phyloP scores from a whole-genome alignment of 148 eudicot species.

The Arbutus unedo region DNA sequence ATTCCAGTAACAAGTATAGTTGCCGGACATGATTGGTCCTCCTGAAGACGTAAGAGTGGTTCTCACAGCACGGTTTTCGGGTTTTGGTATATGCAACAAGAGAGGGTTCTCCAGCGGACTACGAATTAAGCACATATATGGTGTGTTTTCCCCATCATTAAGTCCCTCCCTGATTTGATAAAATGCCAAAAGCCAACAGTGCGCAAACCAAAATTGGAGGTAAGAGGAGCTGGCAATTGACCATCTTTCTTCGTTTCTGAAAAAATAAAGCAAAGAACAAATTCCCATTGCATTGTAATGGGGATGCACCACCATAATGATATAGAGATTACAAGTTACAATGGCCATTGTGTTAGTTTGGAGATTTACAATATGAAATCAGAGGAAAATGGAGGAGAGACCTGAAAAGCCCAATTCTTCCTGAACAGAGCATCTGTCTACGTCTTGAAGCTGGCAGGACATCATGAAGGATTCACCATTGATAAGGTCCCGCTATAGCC shows the following conservation, averaged over 20 bases:
- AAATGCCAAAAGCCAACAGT: constrained; percentile 43
- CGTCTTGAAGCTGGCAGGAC: constrained; percentile 56
- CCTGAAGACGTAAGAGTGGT: constrained; percentile 30
- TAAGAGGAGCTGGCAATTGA: constrained; percentile 48
- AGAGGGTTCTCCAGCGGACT: constrained; percentile 76
- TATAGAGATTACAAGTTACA: too few species aligned
- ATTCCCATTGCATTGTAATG: too few species aligned
- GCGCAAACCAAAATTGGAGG: constrained; percentile 66
- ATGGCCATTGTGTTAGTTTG: too few species aligned
- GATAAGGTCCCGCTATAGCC: neutral
- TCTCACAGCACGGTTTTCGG: constrained; percentile 63
- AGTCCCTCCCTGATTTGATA: neutral
- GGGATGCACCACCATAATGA: too few species aligned
- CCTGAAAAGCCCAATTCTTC: constrained; percentile 75
- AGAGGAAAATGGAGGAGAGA: neutral
- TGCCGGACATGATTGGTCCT: constrained; percentile 70
- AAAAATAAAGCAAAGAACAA: neutral
- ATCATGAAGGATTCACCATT: constrained; percentile 45
- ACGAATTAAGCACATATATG: constrained; percentile 48
- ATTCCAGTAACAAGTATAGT: constrained; percentile 67
- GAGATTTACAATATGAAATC: neutral
- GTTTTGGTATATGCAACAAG: constrained; percentile 65
- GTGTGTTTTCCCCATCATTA: too few species aligned
- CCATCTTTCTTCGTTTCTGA: constrained; percentile 61
- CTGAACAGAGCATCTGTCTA: constrained; percentile 83